Conservation (phyloP, 768 basidiomycete genomes). For the Amanita molliuscula region DNA sequence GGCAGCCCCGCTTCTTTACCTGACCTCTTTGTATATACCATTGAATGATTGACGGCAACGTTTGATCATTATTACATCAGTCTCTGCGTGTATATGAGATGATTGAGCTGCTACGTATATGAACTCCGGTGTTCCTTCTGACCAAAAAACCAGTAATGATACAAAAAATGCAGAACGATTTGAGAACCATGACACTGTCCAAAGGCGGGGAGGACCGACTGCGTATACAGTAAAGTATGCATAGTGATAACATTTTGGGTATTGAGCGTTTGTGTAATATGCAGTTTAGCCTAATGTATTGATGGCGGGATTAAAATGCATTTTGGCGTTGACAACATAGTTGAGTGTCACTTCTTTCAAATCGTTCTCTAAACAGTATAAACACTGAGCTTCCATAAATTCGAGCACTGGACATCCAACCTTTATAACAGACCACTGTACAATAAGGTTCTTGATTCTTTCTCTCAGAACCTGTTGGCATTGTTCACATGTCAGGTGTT, state of each 20-base stretch:
- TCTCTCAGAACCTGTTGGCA: slow-evolving; percentile 54
- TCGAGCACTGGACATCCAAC: slow-evolving; percentile 23
- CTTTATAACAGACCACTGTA: slow-evolving; percentile 77
- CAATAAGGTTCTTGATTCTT: slow-evolving; percentile 54
- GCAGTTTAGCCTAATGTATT: neutral
- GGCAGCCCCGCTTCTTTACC: no score
- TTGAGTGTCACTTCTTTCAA: slow-evolving; percentile 12
- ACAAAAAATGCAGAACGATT: neutral
- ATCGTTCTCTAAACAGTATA: slow-evolving; percentile 39
- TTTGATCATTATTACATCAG: neutral
- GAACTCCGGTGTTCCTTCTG: neutral
- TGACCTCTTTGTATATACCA: no score
- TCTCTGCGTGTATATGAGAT: slow-evolving; percentile 13
- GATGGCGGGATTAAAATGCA: neutral
- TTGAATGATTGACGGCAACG: neutral
- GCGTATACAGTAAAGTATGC: neutral
- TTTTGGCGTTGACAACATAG: neutral
- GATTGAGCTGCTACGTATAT: slow-evolving; percentile 2
- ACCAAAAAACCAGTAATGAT: neutral
- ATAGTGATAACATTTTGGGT: neutral
- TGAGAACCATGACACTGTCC: neutral
- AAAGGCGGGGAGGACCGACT: neutral
- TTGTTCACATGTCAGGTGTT: slow-evolving; percentile 60
- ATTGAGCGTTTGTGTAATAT: neutral
- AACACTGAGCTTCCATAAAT: slow-evolving; percentile 3